phyloP scores from a whole-genome alignment of 768 basidiomycete species.

The Galerina sulciceps region DNA sequence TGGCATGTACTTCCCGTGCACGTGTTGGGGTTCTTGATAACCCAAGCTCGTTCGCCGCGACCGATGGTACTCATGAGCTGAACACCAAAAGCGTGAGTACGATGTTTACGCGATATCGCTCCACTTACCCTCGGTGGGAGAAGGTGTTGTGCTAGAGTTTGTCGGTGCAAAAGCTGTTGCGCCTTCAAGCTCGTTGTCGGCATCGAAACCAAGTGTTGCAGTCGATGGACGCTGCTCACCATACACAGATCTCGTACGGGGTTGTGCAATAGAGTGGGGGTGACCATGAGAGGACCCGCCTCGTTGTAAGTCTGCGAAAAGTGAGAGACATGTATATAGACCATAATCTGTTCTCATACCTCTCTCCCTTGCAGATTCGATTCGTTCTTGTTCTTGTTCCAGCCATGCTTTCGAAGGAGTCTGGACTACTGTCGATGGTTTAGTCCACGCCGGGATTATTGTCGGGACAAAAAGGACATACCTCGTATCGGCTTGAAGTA shows the following conservation, averaged over 20 bases:
- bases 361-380: conserved; percentile 9
- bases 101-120: background rate
- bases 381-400: conserved; percentile 24
- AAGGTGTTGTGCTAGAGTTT: conserved; percentile 24
- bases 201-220: background rate
- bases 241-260: conserved; percentile 1
- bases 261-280: background rate
- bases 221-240: background rate
- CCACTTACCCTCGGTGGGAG: conserved; percentile 23
- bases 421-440: conserved; percentile 12
- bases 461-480: background rate
- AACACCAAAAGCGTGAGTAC: background rate
- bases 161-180: conserved; percentile 20
- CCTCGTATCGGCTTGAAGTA: conserved; percentile 8
- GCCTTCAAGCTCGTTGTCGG: conserved; percentile 3
- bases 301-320: background rate
- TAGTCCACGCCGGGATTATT: background rate
- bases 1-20: conserved; percentile 23
- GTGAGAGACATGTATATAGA: background rate
- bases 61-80: conserved; percentile 17
- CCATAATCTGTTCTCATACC: background rate
- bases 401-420: conserved; percentile 27
- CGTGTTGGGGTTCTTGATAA: background rate
- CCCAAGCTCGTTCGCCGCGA: conserved; percentile 14
- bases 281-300: background rate